These are phyloP conservation scores for Arthrobotrys musiformis DNA, from an alignment of 2,329 filamentous ascomycete genomes.

Conservation along the genomic window DNA sequence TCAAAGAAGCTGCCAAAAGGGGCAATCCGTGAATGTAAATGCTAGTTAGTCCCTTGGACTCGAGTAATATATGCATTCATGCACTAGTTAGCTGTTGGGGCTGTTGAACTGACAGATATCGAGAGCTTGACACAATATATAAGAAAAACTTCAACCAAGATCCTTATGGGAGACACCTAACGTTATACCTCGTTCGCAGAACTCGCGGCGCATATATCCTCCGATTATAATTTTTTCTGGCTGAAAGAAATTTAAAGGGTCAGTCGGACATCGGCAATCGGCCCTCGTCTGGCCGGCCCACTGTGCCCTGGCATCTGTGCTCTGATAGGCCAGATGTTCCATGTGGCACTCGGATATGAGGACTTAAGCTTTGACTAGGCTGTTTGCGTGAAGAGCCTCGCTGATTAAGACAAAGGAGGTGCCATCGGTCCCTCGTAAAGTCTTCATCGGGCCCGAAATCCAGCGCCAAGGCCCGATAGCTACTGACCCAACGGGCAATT, in stretches of 20 bases:
- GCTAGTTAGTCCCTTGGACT: too few species aligned
- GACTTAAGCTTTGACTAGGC: constrained; percentile 41
- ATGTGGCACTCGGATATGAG: constrained; percentile 8
- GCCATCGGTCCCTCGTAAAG: constrained; percentile 7
- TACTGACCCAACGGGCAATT: too few species aligned
- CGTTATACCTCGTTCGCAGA: neutral
- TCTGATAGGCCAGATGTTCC: constrained; percentile 4
- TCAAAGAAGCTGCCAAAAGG: constrained; percentile 5
- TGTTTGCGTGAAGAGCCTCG: constrained; percentile 39
- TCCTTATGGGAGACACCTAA: neutral
- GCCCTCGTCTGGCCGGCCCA: neutral
- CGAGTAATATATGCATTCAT: too few species aligned
- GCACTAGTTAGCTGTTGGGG: too few species aligned
- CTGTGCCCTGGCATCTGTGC: neutral
- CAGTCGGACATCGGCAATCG: constrained; percentile 35
- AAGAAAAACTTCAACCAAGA: neutral
- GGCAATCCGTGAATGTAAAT: too few species aligned
- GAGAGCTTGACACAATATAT: constrained; percentile 11
- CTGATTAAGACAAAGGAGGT: constrained; percentile 23
- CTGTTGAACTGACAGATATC: too few species aligned
- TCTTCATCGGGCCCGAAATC: constrained; percentile 31
- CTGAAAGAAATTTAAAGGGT: neutral
- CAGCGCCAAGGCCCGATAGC: constrained; percentile 40
- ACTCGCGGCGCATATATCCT: neutral
- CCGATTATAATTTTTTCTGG: constrained; percentile 13